Percentiles rank a stretch among this genome's conserved stretches.
These are phyloP conservation scores for Vitis hybrid DNA, from an alignment of 177 flowering plant genomes.

Conservation along the genomic window DNA sequence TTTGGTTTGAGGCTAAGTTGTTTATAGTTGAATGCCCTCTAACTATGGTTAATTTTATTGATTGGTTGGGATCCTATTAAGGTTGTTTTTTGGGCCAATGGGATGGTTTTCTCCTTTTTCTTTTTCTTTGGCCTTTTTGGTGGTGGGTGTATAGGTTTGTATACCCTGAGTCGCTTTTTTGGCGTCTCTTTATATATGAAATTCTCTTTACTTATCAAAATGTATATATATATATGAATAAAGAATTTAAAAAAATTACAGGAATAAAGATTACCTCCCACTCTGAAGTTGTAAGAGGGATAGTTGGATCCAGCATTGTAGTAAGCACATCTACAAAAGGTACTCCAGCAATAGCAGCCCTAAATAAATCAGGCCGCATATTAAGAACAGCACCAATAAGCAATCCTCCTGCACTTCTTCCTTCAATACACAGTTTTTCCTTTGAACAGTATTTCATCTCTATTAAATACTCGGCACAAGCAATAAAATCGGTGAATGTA, in stretches of 20 bases:
- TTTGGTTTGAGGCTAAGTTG: no score
- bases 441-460: slow-evolving; percentile 69
- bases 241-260: background rate
- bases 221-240: no score
- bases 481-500: slow-evolving; percentile 71
- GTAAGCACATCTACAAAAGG: slow-evolving; percentile 96
- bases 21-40: no score
- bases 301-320: slow-evolving; percentile 90
- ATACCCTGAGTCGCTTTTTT: no score
- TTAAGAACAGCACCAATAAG: slow-evolving; percentile 90
- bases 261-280: slow-evolving; percentile 60
- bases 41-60: no score
- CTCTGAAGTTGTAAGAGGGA: slow-evolving; percentile 75
- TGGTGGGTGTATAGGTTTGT: no score
- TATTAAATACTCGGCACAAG: slow-evolving; percentile 76
- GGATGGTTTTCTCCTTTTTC: no score
- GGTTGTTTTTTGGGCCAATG: no score
- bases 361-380: slow-evolving; percentile 94
- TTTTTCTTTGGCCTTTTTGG: no score
- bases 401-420: slow-evolving; percentile 97
- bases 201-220: no score
- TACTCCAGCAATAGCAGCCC: slow-evolving; percentile 85
- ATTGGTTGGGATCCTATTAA: no score
- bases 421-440: slow-evolving; percentile 85
- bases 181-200: no score